Percentiles rank a stretch among this genome's conserved stretches.
Conservation (phyloP, 352 stramenopile species). For the Globisporangium acanthophoron region DNA sequence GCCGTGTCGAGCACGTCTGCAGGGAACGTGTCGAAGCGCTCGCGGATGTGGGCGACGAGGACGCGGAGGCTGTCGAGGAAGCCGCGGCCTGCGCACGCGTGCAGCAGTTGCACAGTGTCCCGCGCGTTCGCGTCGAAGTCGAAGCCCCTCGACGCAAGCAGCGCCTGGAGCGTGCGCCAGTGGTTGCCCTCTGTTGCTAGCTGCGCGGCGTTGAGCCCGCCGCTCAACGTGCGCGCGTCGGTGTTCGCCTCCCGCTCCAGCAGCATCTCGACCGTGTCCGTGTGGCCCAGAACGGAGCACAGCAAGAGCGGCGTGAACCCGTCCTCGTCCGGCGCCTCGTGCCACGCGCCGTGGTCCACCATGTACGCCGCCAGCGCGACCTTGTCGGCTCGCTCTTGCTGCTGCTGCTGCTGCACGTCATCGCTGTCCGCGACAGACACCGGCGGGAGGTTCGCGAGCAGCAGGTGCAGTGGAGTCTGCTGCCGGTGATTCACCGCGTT, state of each 20-base stretch:
- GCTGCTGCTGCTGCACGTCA: slow-evolving; percentile 9
- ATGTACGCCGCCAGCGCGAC: slow-evolving; percentile 67
- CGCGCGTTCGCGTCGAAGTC: slow-evolving; percentile 26
- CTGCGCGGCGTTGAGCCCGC: slow-evolving; percentile 41
- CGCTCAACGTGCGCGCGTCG: slow-evolving; percentile 26
- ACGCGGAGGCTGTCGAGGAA: slow-evolving; percentile 49
- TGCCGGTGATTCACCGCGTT: slow-evolving; percentile 50
- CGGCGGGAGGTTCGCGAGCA: slow-evolving; percentile 54
- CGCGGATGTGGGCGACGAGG: slow-evolving; percentile 38
- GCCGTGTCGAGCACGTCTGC: slow-evolving; percentile 31
- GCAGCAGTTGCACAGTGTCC: slow-evolving; percentile 48
- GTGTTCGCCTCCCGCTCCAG: slow-evolving; percentile 61
- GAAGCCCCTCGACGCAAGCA: slow-evolving; percentile 51
- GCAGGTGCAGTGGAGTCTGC: slow-evolving; percentile 66
- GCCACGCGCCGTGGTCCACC: slow-evolving; percentile 83
- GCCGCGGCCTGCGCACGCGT: slow-evolving; percentile 54
- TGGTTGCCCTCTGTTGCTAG: slow-evolving; percentile 65
- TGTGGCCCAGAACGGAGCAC: slow-evolving; percentile 50
- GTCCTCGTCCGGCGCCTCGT: slow-evolving; percentile 60
- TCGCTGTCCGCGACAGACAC: slow-evolving; percentile 1
- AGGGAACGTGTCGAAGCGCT: slow-evolving; percentile 18
- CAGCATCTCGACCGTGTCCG: slow-evolving; percentile 58
- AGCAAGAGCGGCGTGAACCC: slow-evolving; percentile 62
- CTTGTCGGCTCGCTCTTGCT: slow-evolving; percentile 25
- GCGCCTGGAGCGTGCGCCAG: slow-evolving; percentile 28